These are phyloP conservation scores for Trichoderma orchidacearum DNA, from an alignment of 495 filamentous ascomycete species.

Conservation along the genomic window DNA sequence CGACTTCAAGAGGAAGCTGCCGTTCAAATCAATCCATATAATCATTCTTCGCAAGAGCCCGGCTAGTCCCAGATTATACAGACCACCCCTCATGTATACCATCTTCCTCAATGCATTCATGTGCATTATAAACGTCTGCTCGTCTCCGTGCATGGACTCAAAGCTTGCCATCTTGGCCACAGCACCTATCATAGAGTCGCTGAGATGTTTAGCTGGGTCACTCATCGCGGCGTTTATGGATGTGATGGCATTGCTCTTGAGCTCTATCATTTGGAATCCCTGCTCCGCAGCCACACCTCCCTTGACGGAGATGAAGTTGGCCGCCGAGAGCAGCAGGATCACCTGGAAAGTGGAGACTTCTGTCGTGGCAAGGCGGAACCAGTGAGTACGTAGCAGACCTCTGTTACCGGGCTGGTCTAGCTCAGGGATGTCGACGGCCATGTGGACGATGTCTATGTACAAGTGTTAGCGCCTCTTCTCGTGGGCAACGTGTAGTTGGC, in stretches of 20 bases:
- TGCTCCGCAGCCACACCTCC: constrained; percentile 3
- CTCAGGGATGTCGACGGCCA: constrained; percentile 33
- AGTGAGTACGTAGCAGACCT: constrained; percentile 26
- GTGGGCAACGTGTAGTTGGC: not conserved
- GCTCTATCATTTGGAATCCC: constrained; percentile 13
- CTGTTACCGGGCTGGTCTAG: constrained; percentile 21
- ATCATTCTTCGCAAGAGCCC: constrained; percentile 27
- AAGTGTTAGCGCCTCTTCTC: not conserved
- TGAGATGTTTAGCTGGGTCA: constrained; percentile 6
- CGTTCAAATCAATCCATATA: constrained; percentile 31
- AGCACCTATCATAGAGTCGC: constrained; percentile 25
- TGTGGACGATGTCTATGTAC: constrained; percentile 21
- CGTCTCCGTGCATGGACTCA: constrained; percentile 29
- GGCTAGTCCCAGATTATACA: constrained; percentile 20
- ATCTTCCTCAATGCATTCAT: constrained; percentile 22
- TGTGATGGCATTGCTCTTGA: constrained; percentile 20
- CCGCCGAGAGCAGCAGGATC: constrained; percentile 27
- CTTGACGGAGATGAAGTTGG: constrained; percentile 21
- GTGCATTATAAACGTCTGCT: constrained; percentile 20
- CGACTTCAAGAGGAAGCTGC: constrained; percentile 15
- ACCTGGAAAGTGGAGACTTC: constrained; percentile 28
- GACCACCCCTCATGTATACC: constrained; percentile 22
- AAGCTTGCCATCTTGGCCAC: constrained; percentile 37
- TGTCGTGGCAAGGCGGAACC: constrained; percentile 31
- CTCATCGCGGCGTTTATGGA: constrained; percentile 19